Base-by-base conservation (phyloP, 768 basidiomycete genomes). In the Crassisporium funariophilum region DNA sequence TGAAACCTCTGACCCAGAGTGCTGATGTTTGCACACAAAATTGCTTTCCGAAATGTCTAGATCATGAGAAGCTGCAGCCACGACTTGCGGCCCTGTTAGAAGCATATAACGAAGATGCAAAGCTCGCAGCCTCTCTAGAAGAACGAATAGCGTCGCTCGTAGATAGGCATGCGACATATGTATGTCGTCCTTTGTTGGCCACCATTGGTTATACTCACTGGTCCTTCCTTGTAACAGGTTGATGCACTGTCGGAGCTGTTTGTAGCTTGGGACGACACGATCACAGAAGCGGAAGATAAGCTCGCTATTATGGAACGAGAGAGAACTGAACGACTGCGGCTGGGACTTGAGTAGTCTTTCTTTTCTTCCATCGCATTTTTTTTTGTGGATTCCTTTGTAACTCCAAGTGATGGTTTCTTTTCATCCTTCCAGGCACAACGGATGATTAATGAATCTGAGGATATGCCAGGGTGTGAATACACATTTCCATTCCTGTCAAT, bases 161-260 rank as follows among this genome's bases (percentile, higher is more conserved):
- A 59, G 79, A 90, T 48, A 72, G 71, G 25, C 86, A 93, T 65
- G 81, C 82, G 4, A 82, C 78, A 6, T 84, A 86, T 62, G 88
- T 89, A 52, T 10, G 81, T 65, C 8, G 35, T 23, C 23, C 21
- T 35, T 16, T 46, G 4, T 46, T 38, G 39, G 38, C 19, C n/a
- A 41, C 23, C 21, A 35, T n/a, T 45, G 11, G 23, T 40, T 23
- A 47, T n/a, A 4, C 29, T 15, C 15, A 34, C n/a, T 6, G 20
- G 47, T 15, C 19, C 17, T 31, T 46, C n/a, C 29, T 9, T 35
- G 22, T 24, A 23, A 7, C 45, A 91, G 90, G 83, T 90, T 7
- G 90, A 91, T 57, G 79, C 82, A 1, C 72, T 92, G 1, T 92
- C 91, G 10, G 89, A 91, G 53, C 70, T 92, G 16, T 92, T 93